Conservation (phyloP, 2,329 filamentous ascomycete genomes). For the Stemphylium lycopersici region DNA sequence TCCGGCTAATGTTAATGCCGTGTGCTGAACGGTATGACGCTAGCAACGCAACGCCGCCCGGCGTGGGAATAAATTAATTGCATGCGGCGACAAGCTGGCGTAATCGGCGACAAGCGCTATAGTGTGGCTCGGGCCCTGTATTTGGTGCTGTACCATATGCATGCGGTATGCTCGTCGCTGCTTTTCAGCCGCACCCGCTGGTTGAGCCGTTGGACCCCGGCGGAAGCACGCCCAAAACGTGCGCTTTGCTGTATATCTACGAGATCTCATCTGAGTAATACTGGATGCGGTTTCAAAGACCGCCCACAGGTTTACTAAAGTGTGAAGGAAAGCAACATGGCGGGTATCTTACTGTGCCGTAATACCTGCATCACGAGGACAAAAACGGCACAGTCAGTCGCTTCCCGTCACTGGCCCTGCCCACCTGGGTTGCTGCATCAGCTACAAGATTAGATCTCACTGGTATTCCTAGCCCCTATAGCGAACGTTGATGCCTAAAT, state of each 20-base stretch:
- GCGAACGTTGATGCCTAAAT: not conserved
- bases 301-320: not conserved
- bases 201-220: not conserved
- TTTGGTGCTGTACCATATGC: not conserved
- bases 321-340: not conserved
- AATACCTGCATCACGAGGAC: not conserved
- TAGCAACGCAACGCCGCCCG: conserved; percentile 1
- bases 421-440: not conserved
- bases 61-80: not conserved
- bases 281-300: not conserved
- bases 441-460: not conserved
- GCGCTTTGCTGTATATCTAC: not conserved
- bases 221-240: no score
- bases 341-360: not conserved
- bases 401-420: not conserved
- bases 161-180: conserved; percentile 7
- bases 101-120: not conserved
- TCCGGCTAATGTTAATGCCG: conserved; percentile 8
- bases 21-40: conserved; percentile 4
- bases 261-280: not conserved
- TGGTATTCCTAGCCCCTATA: not conserved
- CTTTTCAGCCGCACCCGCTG: conserved; percentile 3
- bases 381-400: not conserved
- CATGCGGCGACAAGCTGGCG: conserved; percentile 1
- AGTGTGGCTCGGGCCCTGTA: not conserved